Conservation (phyloP, 768 basidiomycete genomes). For the Leucocoprinus leucothites region DNA sequence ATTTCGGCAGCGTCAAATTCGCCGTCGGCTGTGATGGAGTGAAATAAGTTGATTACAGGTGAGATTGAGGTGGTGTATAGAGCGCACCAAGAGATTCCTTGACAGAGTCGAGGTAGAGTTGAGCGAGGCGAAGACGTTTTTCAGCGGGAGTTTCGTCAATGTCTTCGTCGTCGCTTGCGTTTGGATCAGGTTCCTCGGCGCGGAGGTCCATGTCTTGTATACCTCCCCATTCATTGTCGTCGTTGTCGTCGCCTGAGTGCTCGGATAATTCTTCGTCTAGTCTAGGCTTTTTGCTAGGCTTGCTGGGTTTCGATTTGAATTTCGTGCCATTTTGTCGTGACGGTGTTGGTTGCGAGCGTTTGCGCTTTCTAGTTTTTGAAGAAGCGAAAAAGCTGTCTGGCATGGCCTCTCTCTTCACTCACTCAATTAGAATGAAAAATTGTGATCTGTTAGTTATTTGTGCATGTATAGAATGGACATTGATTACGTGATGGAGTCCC, state of each 20-base stretch:
- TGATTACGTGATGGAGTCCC: no score
- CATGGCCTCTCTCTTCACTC: no score
- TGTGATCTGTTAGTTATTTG: neutral
- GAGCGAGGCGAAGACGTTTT: no score
- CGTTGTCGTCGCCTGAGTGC: no score
- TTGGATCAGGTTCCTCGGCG: no score
- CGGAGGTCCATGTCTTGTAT: slow-evolving; percentile 80
- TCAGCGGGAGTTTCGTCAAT: no score
- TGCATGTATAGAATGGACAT: no score
- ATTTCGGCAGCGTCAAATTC: slow-evolving; percentile 96
- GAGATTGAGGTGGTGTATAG: neutral
- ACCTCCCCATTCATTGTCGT: slow-evolving; percentile 42
- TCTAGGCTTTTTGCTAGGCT: slow-evolving; percentile 27
- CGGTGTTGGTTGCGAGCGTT: slow-evolving; percentile 33
- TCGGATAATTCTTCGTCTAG: slow-evolving; percentile 74
- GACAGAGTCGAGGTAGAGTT: no score
- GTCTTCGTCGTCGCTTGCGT: slow-evolving; percentile 66
- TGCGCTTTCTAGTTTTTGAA: slow-evolving; percentile 59
- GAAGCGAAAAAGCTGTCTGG: slow-evolving; percentile 81
- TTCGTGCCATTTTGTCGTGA: slow-evolving; percentile 18
- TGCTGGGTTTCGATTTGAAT: slow-evolving; percentile 14
- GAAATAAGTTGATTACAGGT: neutral
- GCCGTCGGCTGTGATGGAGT: slow-evolving; percentile 68
- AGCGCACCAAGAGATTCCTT: slow-evolving; percentile 66
- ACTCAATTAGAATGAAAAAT: no score